Base-by-base conservation (phyloP, 169 alveolate species). In the Babesia caballi region DNA sequence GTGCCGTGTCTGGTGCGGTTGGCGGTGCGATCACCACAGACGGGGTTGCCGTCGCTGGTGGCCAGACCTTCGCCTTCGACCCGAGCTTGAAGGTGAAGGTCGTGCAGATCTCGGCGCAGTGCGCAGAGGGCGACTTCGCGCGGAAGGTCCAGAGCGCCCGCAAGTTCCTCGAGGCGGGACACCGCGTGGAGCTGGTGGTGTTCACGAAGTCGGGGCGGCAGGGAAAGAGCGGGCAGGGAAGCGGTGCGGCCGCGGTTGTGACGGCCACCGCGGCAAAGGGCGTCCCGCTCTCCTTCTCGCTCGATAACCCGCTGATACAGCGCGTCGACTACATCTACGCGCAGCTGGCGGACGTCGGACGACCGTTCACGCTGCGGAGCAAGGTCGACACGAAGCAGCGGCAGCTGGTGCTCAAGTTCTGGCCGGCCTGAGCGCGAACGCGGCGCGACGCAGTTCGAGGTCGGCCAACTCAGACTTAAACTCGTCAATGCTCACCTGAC, bases 261-360 rank as follows among this genome's bases (percentile, higher is more conserved):
- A 41, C 54, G 27, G 44, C 27, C 28, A 53, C 54, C 19, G 52
- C 49, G 4, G 72, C 38, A 12, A 61, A 41, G 28, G 54, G 28
- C 21, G 35, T 56, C 6, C 49, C 65, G 32, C 38, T 76, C 33
- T 35, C 77, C 6, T 53, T 32, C 17, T 41, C 56, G 28, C 58
- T 56, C 17, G 73, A 61, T 1, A 67, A 67, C 44, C 59, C 73
- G 23, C 35, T 80, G 12, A 41, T 70, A 19, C 82, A 61, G 50
- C 49, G 71, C 25, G 58, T 80, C 27, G 88, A 80, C 49, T 50
- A 69, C 76, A 70, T 80, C 6, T 80, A 80, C 40, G 61, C 88
- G 19, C 80, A 60, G 44, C 77, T 80, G 14, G 63, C 56, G 9
- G 83, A 80, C 23, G 75, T 69, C 9, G 74, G 82, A 2, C 53